Base-by-base conservation (phyloP, 345 rosid species). In the Xanthoceras sorbifolium region DNA sequence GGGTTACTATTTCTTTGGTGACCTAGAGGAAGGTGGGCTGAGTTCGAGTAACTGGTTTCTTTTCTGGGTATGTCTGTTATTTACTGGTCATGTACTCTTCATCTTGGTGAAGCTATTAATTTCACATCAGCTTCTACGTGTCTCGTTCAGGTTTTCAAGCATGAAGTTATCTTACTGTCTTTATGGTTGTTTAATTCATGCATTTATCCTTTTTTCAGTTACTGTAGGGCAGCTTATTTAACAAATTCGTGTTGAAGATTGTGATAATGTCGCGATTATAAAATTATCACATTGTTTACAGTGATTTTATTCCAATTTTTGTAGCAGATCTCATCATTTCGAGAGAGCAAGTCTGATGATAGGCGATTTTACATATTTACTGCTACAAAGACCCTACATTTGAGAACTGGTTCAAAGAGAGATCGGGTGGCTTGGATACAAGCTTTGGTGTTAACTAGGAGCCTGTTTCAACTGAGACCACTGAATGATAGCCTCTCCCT, bases 291-390 rank as follows among this genome's bases (percentile, higher is more conserved):
- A 28, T 76, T 62, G 73, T 60, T 71, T 70, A 71, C 77, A 63
- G 36, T 40, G 76, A 61, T 77, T 64, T 62, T 55, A 59, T 52
- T 71, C 57, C 29, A 48, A 68, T 80, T 88, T 60, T 67, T 82
- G 64, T 77, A 64, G 81, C 95, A 96, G 99, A 88, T 94, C 71
- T 93, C 97, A 0, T 96, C 99, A 52, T 96, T 93, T 84, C 86
- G 99, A 52, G 99, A 93, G 87, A 96, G 99, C 93, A 96, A 89
- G 82, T 93, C 98, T 5, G 99, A 96, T 73, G 94, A 92, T 74
- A 79, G 90, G 86, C 87, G 90, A 78, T 94, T 94, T 78, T 94
- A 94, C 85, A 90, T 96, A 80, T 92, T 96, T 75, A 96, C 98
- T 76, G 97, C 98, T 31, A 93, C 98, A 20, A 96, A 96, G 86